These are phyloP conservation scores for Camelina neglecta DNA, from an alignment of 345 rosid genomes.

Conservation along the genomic window DNA sequence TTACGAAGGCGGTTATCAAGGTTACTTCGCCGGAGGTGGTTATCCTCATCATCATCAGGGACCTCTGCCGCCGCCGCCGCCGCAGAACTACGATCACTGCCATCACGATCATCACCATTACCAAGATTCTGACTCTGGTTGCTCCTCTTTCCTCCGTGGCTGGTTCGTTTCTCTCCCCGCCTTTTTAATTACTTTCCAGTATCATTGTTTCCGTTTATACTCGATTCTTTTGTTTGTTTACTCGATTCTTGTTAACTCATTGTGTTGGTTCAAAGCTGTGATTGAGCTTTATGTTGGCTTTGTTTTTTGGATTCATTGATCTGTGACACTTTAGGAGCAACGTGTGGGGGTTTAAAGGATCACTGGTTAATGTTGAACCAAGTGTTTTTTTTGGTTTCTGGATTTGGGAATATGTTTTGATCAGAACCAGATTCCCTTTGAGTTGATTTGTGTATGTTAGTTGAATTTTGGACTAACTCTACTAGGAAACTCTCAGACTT, in stretches of 20 bases:
- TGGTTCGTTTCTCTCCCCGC: slow-evolving; percentile 57
- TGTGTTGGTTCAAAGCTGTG: slow-evolving; percentile 9
- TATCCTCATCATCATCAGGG: slow-evolving; percentile 46
- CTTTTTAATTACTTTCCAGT: background rate
- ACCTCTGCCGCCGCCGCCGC: slow-evolving; percentile 56
- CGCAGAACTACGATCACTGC: slow-evolving; percentile 48
- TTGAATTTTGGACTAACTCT: slow-evolving; percentile 23
- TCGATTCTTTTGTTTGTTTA: background rate
- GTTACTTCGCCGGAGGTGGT: slow-evolving; percentile 66
- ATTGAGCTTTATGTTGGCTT: background rate
- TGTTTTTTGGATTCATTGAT: background rate
- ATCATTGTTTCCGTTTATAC: background rate
- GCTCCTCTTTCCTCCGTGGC: slow-evolving; percentile 67
- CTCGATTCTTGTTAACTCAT: slow-evolving; percentile 16
- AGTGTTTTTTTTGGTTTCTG: background rate
- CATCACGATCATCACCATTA: slow-evolving; percentile 62
- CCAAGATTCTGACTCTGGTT: slow-evolving; percentile 54
- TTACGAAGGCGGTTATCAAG: slow-evolving; percentile 72
- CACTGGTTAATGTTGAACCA: slow-evolving; percentile 18
- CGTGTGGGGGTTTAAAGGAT: slow-evolving; percentile 10
- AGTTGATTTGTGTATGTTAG: slow-evolving; percentile 35
- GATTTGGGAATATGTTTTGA: background rate
- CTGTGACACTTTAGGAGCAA: slow-evolving; percentile 16
- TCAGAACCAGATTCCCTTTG: slow-evolving; percentile 37
- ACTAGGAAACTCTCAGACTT: background rate